Evolutionary conservation across 2,329 filamentous ascomycete genomes (phyloP), one percentile per base, ranked within the genome.

Genomic region (Sordariomycetes sp.): DNA sequence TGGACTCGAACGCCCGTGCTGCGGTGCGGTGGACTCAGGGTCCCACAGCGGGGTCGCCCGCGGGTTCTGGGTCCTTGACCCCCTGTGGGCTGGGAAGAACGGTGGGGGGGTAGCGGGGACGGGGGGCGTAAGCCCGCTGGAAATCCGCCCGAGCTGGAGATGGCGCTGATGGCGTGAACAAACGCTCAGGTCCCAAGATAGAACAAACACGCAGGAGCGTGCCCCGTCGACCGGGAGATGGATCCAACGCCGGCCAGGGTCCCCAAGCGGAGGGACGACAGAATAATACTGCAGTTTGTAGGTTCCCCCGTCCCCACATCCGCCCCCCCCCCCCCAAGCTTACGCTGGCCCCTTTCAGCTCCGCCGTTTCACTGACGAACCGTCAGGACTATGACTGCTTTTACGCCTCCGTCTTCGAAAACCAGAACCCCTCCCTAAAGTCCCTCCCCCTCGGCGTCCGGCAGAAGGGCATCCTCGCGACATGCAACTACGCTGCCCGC

Each of bases 401-500:
- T 75, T 97, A 97, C 69, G 91, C 91, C 24, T 89, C 90, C 54
- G 90, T 94, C 10, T 86, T 94, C 63, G 90, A 96, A 71, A 85
- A 86, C 62, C 86, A 87, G 66, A 84, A 87, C 62, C 89, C 90
- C 0, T 74, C 78, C 2, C 75, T 96, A 58, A 89, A 83, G 66
- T 76, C 78, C 1, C 72, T 87, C 20, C 89, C 90, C 7, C 74
- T 97, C 36, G 91, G 90, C 39, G 84, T 96, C 59, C 88, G 91
- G 69, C 91, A 96, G 71, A 96, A 96, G 71, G 89, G 90, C 67
- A 96, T 96, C 57, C 78, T 94, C 48, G 89, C 91, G 24, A 95
- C 90, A 4, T 95, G 89, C 78, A 97, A 97, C 72, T 97, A 97
- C 69, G 89, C 88, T 67, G 92, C 92, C 24, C 84, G 92, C 39